Conservation (phyloP, 1,284 basidiomycete species). For the Apiotrichum montevideense region DNA sequence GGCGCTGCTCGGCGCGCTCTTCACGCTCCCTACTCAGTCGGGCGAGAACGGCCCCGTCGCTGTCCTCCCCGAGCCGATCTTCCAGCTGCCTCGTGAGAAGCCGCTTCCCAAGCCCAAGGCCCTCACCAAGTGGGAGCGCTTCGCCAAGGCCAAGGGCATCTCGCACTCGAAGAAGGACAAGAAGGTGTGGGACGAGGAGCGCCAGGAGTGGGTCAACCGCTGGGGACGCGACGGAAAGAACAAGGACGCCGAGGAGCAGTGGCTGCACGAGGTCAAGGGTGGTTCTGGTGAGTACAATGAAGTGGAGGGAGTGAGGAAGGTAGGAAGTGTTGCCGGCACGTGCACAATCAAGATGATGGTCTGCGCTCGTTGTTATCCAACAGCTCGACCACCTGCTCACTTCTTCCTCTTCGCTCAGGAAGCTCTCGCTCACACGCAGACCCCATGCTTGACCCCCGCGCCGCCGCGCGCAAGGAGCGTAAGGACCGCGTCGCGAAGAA, state of each 20-base stretch:
- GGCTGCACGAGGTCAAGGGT: constrained; percentile 83
- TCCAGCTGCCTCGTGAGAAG: constrained; percentile 79
- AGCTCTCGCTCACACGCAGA: constrained; percentile 43
- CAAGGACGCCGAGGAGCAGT: constrained; percentile 78
- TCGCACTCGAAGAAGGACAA: constrained; percentile 71
- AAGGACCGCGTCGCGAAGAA: constrained; percentile 81
- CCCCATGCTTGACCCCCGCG: constrained; percentile 67
- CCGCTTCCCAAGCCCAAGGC: constrained; percentile 87
- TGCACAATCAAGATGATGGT: not conserved
- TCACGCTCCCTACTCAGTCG: constrained; percentile 68
- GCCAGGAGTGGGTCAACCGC: constrained; percentile 82
- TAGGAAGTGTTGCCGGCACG: too few relatives aligned
- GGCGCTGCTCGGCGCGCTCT: constrained; percentile 70
- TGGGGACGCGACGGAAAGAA: constrained; percentile 94
- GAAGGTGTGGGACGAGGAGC: constrained; percentile 90
- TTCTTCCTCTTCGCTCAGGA: too few relatives aligned
- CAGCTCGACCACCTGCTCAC: too few relatives aligned
- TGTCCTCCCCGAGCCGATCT: constrained; percentile 68
- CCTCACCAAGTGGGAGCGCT: constrained; percentile 93
- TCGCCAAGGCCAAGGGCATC: constrained; percentile 92
- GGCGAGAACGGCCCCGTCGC: constrained; percentile 80
- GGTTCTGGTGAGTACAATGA: constrained; percentile 65
- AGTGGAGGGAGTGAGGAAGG: too few relatives aligned
- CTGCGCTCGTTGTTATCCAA: too few relatives aligned
- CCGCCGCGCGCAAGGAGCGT: constrained; percentile 66